Percentiles rank a stretch among this genome's conserved stretches.
These are phyloP conservation scores for Silene coronaria DNA, from an alignment of 179 eudicot species.

Conservation along the genomic window DNA sequence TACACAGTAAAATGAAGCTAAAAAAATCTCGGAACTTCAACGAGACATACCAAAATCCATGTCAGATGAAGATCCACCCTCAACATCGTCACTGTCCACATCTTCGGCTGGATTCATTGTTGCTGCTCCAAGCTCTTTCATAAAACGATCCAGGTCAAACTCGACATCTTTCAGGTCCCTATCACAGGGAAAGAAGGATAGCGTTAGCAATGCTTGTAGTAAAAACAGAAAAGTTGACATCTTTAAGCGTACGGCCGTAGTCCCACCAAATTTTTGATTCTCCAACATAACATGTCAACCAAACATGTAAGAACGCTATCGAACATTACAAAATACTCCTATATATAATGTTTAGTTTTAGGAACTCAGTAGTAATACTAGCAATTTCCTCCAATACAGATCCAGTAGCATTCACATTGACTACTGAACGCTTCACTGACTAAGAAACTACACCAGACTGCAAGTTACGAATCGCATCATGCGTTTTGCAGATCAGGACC, in stretches of 20 bases:
- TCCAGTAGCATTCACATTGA: no score
- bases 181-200: constrained; percentile 13
- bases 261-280: no score
- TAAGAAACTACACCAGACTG: no score
- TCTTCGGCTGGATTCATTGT: constrained; percentile 37
- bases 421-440: no score
- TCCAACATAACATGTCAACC: no score
- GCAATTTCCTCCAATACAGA: no score
- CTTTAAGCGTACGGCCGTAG: no score
- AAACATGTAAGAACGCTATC: no score
- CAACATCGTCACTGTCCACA: constrained; percentile 42
- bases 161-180: constrained; percentile 56
- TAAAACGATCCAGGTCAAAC: constrained; percentile 68
- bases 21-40: background rate
- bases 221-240: no score
- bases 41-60: constrained; percentile 71
- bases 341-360: background rate
- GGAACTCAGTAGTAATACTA: background rate
- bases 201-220: background rate
- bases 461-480: no score
- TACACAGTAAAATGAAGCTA: background rate
- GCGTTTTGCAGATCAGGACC: no score
- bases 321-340: no score
- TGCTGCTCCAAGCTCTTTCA: constrained; percentile 74
- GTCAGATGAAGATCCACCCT: constrained; percentile 70